Evolutionary conservation across 495 filamentous ascomycete species (phyloP), one percentile per base, ranked within the genome.

Genomic region (Recurvomyces mirabilis): DNA sequence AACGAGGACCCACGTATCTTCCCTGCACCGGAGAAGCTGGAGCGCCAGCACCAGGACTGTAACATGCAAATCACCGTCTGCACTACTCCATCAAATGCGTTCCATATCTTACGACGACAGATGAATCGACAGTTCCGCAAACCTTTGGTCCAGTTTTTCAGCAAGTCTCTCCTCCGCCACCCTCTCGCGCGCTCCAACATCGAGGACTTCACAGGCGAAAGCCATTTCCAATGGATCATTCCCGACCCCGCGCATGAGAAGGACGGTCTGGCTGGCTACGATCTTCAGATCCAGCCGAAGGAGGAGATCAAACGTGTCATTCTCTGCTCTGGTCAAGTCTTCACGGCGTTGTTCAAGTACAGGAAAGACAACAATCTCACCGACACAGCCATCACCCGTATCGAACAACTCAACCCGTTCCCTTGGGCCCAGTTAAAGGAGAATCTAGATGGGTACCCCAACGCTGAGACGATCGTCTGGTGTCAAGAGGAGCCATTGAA

Each of bases 61-160:
- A 98, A 98, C 68, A 94, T 98, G 87, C 91, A 98, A 71, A 81
- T 98, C 62, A 84, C 77, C 45, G 93, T 84, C 74, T 84, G 89
- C 80, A 98, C 88, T 19, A 79, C 74, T 17, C 91, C 91, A 26
- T 68, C 91, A 44, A 98, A 98, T 68, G 59, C 89, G 59, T 98
- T 98, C 80, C 91, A 98, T 69, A 79, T 94, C 54, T 74, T 98
- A 46, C 80, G 91, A 62, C 75, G 91, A 64, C 91, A 98, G 70
- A 94, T 98, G 78, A 87, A 96, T 73, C 74, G 91, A 46, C 91
- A 98, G 67, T 98, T 98, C 81, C 78, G 91, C 62, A 98, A 98
- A 70, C 91, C 91, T 43, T 75, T 98, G 38, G 75, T 96, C 53
- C 75, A 94, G 54, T 96, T 98, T 79, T 98, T 98, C 77, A 93